phyloP scores from a whole-genome alignment of 1,139 yeast species.

The Kodamaea sp. region DNA sequence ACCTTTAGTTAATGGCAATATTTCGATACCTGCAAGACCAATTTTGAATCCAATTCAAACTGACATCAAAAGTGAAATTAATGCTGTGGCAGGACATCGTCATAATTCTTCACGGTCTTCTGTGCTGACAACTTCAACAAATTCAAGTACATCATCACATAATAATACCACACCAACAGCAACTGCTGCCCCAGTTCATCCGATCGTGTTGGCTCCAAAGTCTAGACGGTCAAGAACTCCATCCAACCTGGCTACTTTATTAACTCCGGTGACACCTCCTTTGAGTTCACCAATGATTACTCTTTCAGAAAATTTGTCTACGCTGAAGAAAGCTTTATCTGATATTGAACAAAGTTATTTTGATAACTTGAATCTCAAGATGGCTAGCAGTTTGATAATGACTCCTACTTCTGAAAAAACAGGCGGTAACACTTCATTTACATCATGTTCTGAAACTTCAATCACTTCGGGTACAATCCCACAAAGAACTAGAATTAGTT shows the following conservation, averaged over 20 bases:
- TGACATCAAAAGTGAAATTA: constrained; percentile 13
- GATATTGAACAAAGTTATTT: constrained; percentile 39
- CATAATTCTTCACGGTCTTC: constrained; percentile 13
- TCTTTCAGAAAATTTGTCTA: constrained; percentile 34
- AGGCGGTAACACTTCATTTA: constrained; percentile 2
- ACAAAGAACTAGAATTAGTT: constrained; percentile 13
- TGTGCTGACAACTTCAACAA: constrained; percentile 2
- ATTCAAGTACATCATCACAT: constrained; percentile 1
- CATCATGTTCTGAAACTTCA: constrained; percentile 3
- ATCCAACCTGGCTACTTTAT: constrained; percentile 11
- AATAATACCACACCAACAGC: background rate
- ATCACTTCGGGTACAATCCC: background rate
- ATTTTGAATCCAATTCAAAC: constrained; percentile 21
- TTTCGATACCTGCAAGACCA: constrained; percentile 17
- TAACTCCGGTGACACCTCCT: constrained; percentile 34
- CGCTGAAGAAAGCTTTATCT: constrained; percentile 27
- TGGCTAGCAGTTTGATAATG: constrained; percentile 5
- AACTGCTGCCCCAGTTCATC: background rate
- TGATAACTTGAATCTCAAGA: constrained; percentile 19
- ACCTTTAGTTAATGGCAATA: constrained; percentile 1
- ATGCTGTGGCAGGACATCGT: constrained; percentile 7
- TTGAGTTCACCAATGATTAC: constrained; percentile 41
- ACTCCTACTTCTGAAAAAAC: constrained; percentile 1
- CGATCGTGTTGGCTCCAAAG: constrained; percentile 3
- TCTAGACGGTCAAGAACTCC: constrained; percentile 11